Base-by-base conservation (phyloP, 768 basidiomycete species). In the Mycena maculata region DNA sequence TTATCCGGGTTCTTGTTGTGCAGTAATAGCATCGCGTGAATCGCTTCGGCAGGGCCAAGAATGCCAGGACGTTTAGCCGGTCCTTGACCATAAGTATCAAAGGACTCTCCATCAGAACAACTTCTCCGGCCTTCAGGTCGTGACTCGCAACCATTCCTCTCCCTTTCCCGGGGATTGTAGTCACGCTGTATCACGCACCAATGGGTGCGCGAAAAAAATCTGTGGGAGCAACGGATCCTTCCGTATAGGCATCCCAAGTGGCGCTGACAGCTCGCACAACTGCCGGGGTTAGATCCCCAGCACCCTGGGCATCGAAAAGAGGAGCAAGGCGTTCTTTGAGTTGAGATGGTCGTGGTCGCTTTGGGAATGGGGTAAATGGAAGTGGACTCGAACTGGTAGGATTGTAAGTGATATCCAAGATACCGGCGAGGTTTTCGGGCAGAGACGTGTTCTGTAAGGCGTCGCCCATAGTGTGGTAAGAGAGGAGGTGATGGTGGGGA, bases 171-270 rank as follows among this genome's bases (percentile, higher is more conserved):
- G 53, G 45, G n/a, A 59, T 53, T 33, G 60, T 27, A 1, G 42
- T 33, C 0, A 66, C 52, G 52, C 65, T 31, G 25, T 66, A 66
- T 33, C 33, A n/a, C 12, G 65, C 65, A 15, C 50, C 58, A 49
- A 53, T 60, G 23, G 58, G 44, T 13, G 58, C 6, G 9, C 52
- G 58, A 38, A 66, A 44, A 20, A 66, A 66, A 42, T 66, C 65
- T 12, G 31, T 27, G 10, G 65, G 58, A 10, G 58, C 58, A 16
- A 54, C 56, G 1, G 52, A 60, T 25, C 55, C 56, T 18, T 57
- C 54, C 22, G 44, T 41, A 27, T 25, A 64, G 4, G 27, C 31
- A 2, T 49, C 55, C 64, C 64, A 65, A 11, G 64, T 27, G 12
- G 49, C 39, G 33, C 28, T 23, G 18, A 25, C 64, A n/a, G 64